Percentiles rank a stretch among this genome's conserved stretches.
phyloP scores from a whole-genome alignment of 176 grass and related monocot genomes.

The bread wheat (Triticum aestivum) region DNA sequence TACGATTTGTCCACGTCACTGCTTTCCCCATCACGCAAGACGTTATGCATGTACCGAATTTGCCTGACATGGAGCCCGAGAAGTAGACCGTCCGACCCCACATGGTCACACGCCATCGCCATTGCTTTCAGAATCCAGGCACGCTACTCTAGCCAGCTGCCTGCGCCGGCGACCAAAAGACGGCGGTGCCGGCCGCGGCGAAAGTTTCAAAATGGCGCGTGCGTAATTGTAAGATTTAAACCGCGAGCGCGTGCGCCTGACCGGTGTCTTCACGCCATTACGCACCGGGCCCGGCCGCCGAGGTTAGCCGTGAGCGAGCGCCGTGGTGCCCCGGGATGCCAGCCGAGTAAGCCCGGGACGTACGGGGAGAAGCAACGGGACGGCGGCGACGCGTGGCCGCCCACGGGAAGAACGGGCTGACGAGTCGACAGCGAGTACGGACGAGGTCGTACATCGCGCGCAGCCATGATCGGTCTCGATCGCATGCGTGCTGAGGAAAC shows the following conservation, averaged over 20 bases:
- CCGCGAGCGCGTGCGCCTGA: background rate
- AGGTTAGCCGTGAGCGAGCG: conserved; percentile 11
- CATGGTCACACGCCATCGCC: background rate
- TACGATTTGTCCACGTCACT: conserved; percentile 19
- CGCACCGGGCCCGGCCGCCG: conserved; percentile 17
- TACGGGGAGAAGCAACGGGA: background rate
- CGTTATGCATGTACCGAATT: background rate
- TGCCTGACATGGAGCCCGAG: background rate
- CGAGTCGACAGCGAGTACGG: too few relatives aligned
- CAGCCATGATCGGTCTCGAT: background rate
- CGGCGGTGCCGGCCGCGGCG: background rate
- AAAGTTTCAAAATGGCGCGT: conserved; percentile 3
- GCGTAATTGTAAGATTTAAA: background rate
- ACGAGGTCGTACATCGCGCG: background rate
- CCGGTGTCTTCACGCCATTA: conserved; percentile 40
- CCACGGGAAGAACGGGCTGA: background rate
- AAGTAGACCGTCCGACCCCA: background rate
- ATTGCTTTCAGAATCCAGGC: conserved; percentile 35
- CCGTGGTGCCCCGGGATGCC: background rate
- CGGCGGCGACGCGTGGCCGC: too few relatives aligned
- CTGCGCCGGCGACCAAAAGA: background rate
- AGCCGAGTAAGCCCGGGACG: background rate
- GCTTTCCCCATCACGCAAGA: background rate
- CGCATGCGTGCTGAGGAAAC: background rate
- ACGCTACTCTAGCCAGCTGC: background rate